Evolutionary conservation across 257 asterid genomes (phyloP), one percentile per base, ranked within the genome.

Genomic region (Misopates orontium): DNA sequence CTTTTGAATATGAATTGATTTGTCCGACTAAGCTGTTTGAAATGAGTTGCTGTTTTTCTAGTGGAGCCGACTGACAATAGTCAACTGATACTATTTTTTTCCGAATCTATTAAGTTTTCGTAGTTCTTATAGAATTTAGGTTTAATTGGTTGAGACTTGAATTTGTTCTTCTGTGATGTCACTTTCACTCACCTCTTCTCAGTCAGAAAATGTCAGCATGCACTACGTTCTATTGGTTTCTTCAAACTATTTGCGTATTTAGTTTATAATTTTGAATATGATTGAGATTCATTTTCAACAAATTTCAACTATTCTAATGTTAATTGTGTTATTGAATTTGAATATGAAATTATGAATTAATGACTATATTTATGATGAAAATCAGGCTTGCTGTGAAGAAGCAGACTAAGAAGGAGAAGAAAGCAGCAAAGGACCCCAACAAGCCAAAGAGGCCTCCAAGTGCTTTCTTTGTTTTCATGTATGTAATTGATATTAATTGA

Each of bases 391-490:
- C 74, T 58, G 87, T 75, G 77, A 84, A 64, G 70, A 87, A 74
- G 79, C 73, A 57, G 69, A 64, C 82, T 11, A 73, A 75, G 77
- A 82, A 77, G 69, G 82, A 71, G 71, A 83, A 63, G 75, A 69
- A 82, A 47, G 81, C 83, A 10, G 86, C 81, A 0, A 87, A 87
- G 80, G 95, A 87, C 61, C 89, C 95, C 0, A 87, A 84, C 79
- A 87, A 84, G 79, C 95, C 95, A 0, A 87, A 87, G 80, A 82
- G 87, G 76, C 82, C 95, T 40, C 66, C 87, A 3, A 87, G 91
- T 66, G 86, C 91, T 45, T 87, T 87, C 79, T 83, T 84, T 12
- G 86, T 87, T 62, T 87, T 87, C 75, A 84, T 87, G 95, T 87
- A 69, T 64, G 86, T 31, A n/a, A n/a, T n/a, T n/a, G 25, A n/a